Evolutionary conservation across 805 yeast genomes (phyloP).

Genomic region (Myxozyma vanderwaltii): DNA sequence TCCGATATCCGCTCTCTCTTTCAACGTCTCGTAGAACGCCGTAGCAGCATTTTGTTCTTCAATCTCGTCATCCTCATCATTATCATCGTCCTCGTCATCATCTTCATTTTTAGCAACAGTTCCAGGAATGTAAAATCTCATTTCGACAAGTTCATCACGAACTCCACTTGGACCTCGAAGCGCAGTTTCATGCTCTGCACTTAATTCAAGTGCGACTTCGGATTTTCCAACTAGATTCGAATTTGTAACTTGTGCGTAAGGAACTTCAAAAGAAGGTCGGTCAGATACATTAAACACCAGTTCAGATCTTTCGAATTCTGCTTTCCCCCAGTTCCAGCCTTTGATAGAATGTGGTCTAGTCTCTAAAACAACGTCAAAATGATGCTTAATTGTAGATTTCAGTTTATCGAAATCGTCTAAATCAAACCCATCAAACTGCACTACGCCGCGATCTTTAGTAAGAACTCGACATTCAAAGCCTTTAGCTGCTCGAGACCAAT

Average conservation of each 20-base stretch:
- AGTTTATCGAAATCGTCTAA: slow-evolving; percentile 76
- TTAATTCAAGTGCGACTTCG: slow-evolving; percentile 89
- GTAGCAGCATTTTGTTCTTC: slow-evolving; percentile 72
- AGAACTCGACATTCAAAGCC: slow-evolving; percentile 88
- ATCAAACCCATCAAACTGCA: slow-evolving; percentile 89
- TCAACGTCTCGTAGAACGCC: slow-evolving; percentile 84
- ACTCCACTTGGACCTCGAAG: slow-evolving; percentile 64
- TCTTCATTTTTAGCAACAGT: slow-evolving; percentile 53
- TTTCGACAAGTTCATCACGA: slow-evolving; percentile 85
- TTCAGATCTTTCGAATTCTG: slow-evolving; percentile 90
- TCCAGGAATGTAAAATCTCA: slow-evolving; percentile 94
- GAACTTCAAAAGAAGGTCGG: slow-evolving; percentile 88
- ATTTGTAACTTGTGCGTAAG: slow-evolving; percentile 76
- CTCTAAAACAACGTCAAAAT: slow-evolving; percentile 73
- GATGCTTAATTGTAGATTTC: slow-evolving; percentile 79
- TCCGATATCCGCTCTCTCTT: slow-evolving; percentile 92
- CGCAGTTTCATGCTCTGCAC: slow-evolving; percentile 49
- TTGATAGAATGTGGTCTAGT: slow-evolving; percentile 86
- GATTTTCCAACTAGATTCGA: slow-evolving; percentile 87
- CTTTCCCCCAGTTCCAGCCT: slow-evolving; percentile 99
- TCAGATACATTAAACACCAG: slow-evolving; percentile 81
- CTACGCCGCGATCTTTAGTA: slow-evolving; percentile 84
- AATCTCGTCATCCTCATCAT: slow-evolving; percentile 42
- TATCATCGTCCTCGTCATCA: slow-evolving; percentile 44
- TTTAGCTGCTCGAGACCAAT: slow-evolving; percentile 92